Evolutionary conservation across 805 yeast species (phyloP).

Genomic region (Candida nitratophila): DNA sequence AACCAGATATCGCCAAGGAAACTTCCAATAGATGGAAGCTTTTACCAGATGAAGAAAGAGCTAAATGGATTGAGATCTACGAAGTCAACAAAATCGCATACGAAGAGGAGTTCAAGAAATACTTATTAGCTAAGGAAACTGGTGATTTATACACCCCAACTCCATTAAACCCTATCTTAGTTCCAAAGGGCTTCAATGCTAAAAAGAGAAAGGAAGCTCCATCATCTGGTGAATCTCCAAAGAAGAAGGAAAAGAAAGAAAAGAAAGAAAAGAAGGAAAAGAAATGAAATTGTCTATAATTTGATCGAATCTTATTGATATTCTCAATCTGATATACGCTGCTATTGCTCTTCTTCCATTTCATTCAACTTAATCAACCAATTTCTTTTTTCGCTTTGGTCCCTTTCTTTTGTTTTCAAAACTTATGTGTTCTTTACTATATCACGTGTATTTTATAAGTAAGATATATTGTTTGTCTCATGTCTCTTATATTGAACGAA

Average conservation of each 20-base stretch:
- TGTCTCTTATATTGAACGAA: no score
- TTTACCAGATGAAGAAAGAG: constrained; percentile 62
- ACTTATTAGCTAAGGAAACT: constrained; percentile 21
- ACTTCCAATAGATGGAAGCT: constrained; percentile 77
- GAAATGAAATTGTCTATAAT: not conserved
- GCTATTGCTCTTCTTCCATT: no score
- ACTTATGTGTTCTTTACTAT: no score
- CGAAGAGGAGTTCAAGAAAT: constrained; percentile 23
- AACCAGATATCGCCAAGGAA: constrained; percentile 72
- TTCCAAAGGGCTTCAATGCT: constrained; percentile 28
- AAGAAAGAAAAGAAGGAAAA: constrained; percentile 29
- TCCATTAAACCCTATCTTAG: constrained; percentile 1
- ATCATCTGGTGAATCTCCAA: constrained; percentile 31
- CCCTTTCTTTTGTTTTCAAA: no score
- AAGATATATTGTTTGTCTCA: no score
- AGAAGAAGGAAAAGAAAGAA: constrained; percentile 48
- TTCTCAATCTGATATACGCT: no score
- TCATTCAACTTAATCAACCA: no score
- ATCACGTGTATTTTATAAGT: no score
- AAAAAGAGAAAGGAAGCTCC: constrained; percentile 24
- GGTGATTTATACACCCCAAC: constrained; percentile 20
- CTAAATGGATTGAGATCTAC: constrained; percentile 59
- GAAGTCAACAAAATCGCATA: constrained; percentile 35
- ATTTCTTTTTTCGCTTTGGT: no score
- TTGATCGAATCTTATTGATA: no score